phyloP scores from a whole-genome alignment of 176 grass and related monocot species.

The Aechmea fasciata region DNA sequence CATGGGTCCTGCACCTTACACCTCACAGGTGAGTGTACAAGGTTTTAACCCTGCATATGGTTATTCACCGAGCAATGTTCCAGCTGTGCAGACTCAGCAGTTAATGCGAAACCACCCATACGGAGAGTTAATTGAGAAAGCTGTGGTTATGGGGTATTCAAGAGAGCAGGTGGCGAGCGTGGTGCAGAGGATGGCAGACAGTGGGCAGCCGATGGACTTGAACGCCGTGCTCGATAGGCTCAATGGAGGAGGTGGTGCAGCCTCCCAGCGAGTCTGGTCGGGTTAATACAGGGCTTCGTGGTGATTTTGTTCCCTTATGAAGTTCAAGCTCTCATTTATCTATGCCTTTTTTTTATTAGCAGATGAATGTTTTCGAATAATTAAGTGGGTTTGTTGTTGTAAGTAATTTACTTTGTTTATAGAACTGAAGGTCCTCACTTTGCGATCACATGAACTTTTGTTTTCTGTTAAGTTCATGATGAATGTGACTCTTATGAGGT shows the following conservation, averaged over 20 bases:
- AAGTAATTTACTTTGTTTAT: background rate
- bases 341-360: background rate
- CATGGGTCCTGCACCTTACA: slow-evolving; percentile 36
- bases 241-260: slow-evolving; percentile 33
- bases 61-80: slow-evolving; percentile 27
- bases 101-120: slow-evolving; percentile 39
- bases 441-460: background rate
- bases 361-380: background rate
- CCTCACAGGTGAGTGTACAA: slow-evolving; percentile 36
- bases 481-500: background rate
- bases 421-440: background rate
- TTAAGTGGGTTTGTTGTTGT: background rate
- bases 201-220: slow-evolving; percentile 61
- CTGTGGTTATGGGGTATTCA: slow-evolving; percentile 60
- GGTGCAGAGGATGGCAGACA: slow-evolving; percentile 32
- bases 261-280: slow-evolving; percentile 48
- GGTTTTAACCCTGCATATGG: slow-evolving; percentile 32
- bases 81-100: slow-evolving; percentile 42
- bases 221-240: slow-evolving; percentile 56
- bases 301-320: background rate
- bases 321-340: background rate
- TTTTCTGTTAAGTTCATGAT: background rate
- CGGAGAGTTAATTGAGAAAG: slow-evolving; percentile 61
- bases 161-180: slow-evolving; percentile 47
- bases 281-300: slow-evolving; percentile 17